These are phyloP conservation scores for Gastroboletus turbinatus DNA, from an alignment of 1,284 basidiomycete genomes.

Conservation along the genomic window DNA sequence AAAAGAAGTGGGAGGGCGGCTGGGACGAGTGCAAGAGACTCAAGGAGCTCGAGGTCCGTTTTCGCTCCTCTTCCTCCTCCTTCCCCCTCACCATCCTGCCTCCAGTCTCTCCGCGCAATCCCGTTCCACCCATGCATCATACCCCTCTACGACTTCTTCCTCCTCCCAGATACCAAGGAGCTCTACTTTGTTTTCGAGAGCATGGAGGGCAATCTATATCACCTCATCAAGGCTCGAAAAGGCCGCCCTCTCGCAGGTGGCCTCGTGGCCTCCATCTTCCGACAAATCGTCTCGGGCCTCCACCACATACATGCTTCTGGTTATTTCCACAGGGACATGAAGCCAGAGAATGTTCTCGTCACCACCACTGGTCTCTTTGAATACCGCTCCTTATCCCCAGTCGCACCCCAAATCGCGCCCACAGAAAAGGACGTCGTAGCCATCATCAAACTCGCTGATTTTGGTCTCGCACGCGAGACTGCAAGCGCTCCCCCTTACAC, in stretches of 20 bases:
- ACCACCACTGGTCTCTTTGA: constrained; percentile 98
- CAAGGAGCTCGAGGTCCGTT: constrained; percentile 91
- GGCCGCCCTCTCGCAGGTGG: constrained; percentile 93
- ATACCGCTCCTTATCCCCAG: constrained; percentile 79
- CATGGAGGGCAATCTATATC: constrained; percentile 99
- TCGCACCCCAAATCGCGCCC: constrained; percentile 55
- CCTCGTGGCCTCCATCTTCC: constrained; percentile 92
- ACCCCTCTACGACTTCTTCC: constrained; percentile 98
- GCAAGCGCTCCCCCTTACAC: constrained; percentile 91
- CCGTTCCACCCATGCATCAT: constrained; percentile 97
- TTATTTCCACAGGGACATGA: constrained; percentile 99
- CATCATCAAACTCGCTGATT: constrained; percentile 98
- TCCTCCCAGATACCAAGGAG: constrained; percentile 89
- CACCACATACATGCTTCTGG: constrained; percentile 91
- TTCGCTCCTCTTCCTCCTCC: constrained; percentile 13
- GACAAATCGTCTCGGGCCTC: constrained; percentile 88
- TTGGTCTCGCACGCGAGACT: constrained; percentile 94
- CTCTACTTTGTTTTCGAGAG: constrained; percentile 99
- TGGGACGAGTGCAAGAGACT: constrained; percentile 96
- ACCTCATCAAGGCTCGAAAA: constrained; percentile 96
- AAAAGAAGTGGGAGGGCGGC: constrained; percentile 93
- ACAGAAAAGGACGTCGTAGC: constrained; percentile 93
- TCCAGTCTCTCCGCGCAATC: constrained; percentile 89
- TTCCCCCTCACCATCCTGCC: constrained; percentile 10
- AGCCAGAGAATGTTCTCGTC: constrained; percentile 99